phyloP scores from a whole-genome alignment of 2,329 filamentous ascomycete genomes.

The Pseudogymnoascus sp. region DNA sequence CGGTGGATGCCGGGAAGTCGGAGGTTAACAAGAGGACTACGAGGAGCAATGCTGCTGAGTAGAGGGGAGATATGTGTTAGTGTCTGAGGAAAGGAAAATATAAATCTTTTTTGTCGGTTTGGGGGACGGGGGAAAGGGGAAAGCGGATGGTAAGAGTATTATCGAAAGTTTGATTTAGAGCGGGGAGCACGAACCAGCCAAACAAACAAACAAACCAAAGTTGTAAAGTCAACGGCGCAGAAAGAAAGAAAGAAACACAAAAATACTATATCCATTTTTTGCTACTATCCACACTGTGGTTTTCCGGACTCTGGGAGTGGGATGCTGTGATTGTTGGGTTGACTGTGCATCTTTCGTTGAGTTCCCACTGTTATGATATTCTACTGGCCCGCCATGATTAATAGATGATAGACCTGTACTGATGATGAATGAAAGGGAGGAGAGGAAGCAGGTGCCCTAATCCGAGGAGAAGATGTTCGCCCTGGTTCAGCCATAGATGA shows the following conservation, averaged over 20 bases:
- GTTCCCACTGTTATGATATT: too few species aligned
- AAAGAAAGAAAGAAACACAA: not conserved
- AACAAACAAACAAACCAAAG: not conserved
- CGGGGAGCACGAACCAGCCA: not conserved
- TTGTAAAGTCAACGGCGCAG: not conserved
- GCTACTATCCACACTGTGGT: not conserved
- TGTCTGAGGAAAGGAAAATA: not conserved
- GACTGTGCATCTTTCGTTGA: not conserved
- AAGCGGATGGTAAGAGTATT: not conserved
- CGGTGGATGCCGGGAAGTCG: slow-evolving; percentile 68
- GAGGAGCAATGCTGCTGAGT: not conserved
- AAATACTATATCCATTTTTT: not conserved
- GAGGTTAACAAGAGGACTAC: slow-evolving; percentile 17
- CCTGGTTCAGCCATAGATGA: too few species aligned
- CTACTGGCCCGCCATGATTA: not conserved
- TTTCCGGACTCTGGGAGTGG: not conserved
- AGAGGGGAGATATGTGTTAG: not conserved
- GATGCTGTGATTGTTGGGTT: not conserved
- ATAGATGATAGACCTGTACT: not conserved
- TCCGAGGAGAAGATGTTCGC: too few species aligned
- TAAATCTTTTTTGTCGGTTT: not conserved
- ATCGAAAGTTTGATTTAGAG: slow-evolving; percentile 4
- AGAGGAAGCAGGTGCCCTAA: not conserved
- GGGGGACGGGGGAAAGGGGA: not conserved
- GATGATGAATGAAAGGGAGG: not conserved